Evolutionary conservation across 805 yeast species (phyloP).

Genomic region (Starmerella roubikii): DNA sequence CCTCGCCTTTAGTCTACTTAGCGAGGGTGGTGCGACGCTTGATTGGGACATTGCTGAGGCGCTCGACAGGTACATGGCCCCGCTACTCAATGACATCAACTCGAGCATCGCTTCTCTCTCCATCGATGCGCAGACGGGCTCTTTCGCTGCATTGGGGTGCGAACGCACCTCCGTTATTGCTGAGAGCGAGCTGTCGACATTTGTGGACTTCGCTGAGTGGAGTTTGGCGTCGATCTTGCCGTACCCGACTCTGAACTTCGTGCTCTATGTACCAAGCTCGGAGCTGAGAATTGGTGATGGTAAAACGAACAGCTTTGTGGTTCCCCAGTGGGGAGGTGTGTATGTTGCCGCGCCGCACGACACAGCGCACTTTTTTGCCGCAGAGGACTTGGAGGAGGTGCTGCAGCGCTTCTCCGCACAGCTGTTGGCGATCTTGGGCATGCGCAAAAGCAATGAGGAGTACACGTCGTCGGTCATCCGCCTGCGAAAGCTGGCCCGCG

Average conservation of each 20-base stretch:
- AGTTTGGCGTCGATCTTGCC: conserved; percentile 43
- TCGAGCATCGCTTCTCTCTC: conserved; percentile 55
- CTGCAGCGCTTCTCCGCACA: conserved; percentile 65
- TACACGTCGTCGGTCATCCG: conserved; percentile 11
- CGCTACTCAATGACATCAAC: conserved; percentile 40
- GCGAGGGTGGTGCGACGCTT: conserved; percentile 44
- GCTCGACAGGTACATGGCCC: conserved; percentile 35
- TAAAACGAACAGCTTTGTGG: conserved; percentile 45
- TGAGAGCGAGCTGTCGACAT: conserved; percentile 49
- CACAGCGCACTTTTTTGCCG: conserved; percentile 17
- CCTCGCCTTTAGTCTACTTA: conserved; percentile 58
- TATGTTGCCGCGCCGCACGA: conserved; percentile 33
- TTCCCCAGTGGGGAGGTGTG: conserved; percentile 90
- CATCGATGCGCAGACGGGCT: conserved; percentile 65
- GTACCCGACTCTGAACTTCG: conserved; percentile 58
- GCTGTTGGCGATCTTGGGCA: conserved; percentile 57
- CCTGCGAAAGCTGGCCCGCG: conserved; percentile 51
- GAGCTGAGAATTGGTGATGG: conserved; percentile 34
- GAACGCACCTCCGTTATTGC: conserved; percentile 28
- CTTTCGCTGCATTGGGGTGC: conserved; percentile 36
- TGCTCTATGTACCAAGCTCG: conserved; percentile 49
- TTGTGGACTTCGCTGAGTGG: conserved; percentile 80
- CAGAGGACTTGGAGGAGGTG: conserved; percentile 39
- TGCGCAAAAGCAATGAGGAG: conserved; percentile 40
- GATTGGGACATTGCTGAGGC: conserved; percentile 61